Conservation (phyloP, 1,139 yeast species). For the Pichia sp. region DNA sequence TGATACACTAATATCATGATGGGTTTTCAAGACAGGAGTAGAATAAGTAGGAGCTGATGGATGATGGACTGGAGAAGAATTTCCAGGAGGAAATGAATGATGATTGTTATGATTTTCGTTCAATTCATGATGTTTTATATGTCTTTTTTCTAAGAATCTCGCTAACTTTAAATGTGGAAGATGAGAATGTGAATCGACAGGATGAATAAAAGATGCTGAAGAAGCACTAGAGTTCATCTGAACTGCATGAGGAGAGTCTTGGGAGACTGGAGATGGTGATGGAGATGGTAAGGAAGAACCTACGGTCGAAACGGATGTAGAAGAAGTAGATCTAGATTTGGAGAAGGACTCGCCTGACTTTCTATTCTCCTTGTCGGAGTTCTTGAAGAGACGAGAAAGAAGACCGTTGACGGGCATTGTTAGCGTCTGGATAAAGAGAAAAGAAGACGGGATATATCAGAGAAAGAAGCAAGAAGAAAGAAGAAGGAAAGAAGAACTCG, state of each 20-base stretch:
- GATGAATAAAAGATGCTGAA: conserved; percentile 11
- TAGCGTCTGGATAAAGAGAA: too few relatives aligned
- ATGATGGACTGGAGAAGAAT: neutral
- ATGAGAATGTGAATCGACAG: conserved; percentile 14
- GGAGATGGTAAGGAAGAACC: neutral
- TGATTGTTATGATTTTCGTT: neutral
- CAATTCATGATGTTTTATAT: conserved; percentile 10
- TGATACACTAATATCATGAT: too few relatives aligned
- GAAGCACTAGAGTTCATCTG: conserved; percentile 5
- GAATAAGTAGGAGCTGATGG: too few relatives aligned
- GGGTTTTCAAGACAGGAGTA: too few relatives aligned
- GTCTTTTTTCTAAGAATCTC: conserved; percentile 18
- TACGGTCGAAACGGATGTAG: neutral
- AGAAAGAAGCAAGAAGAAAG: neutral
- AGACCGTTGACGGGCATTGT: conserved; percentile 1
- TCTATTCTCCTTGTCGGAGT: neutral
- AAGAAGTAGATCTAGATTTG: neutral
- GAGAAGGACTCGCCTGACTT: neutral
- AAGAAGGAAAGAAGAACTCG: neutral
- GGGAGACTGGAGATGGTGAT: neutral
- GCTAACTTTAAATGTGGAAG: conserved; percentile 16
- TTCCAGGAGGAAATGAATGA: neutral
- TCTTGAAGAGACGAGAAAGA: neutral
- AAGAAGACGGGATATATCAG: neutral
- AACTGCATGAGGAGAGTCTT: neutral